Base-by-base conservation (phyloP, 2,329 filamentous ascomycete genomes). In the Aureobasidium sp. region DNA sequence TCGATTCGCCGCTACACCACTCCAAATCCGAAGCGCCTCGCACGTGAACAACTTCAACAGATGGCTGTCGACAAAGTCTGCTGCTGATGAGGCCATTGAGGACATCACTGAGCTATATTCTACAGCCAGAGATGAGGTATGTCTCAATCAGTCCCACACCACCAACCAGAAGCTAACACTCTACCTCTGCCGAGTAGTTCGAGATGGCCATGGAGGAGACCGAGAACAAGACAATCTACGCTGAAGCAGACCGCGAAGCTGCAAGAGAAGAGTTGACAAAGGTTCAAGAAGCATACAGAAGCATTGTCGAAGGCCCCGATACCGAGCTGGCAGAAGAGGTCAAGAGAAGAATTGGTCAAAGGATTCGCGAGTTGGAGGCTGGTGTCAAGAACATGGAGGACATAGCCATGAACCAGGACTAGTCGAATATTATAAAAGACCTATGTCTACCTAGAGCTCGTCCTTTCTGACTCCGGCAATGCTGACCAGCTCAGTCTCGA, bases 401-500 rank as follows among this genome's bases (percentile, higher is more conserved):
- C 71, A 70, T 73, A 66, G 81, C 78, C 44, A 68, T 71, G 65
- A 76, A 78, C 67, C 75, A 81, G 65, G 79, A 83, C 67, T 78
- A 71, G 66, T 27, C 6, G 1, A 44, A 7, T 13, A 21, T 5
- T 13, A 6, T 42, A 25, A 21, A 30, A 44, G 50, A 61, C 27
- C 15, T 37, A 54, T 54, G 27, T 34, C 37, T 29, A 25, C 45
- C 36, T 62, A 65, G 37, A 65, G 62, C 67, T 76, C 74, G 55
- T 75, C 74, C 67, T 74, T 75, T 59, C 68, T 69, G 27, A 93
- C 89, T 34, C 91, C 91, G 32, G 86, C 81, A 70, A 97, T 97
- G 61, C 83, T 86, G 65, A 97, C 81, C 68, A 97, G 78, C 78
- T 96, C 91, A 55, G 91, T 96, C 80, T 96, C 90, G 73, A 97